These are phyloP conservation scores for Fermentozyma sake DNA, from an alignment of 1,139 yeast genomes.

Conservation along the genomic window DNA sequence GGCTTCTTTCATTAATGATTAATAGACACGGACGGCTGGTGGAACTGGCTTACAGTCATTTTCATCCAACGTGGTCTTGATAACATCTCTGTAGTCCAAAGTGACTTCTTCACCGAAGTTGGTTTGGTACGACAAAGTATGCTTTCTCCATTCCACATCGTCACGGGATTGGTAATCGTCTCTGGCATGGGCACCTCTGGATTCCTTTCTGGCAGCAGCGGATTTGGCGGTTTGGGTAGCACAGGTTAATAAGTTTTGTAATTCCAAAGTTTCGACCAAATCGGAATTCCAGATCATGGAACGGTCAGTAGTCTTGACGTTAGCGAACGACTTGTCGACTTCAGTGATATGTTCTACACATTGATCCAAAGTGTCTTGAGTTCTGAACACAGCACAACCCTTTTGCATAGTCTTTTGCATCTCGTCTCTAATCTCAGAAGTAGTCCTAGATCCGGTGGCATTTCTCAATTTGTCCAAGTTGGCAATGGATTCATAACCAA, in stretches of 20 bases:
- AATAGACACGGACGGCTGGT: conserved; percentile 93
- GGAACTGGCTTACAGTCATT: conserved; percentile 94
- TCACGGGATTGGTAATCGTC: conserved; percentile 97
- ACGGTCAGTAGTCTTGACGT: conserved; percentile 85
- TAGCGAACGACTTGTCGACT: conserved; percentile 66
- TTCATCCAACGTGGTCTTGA: conserved; percentile 81
- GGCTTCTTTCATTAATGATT: too few species aligned
- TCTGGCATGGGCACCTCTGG: conserved; percentile 99
- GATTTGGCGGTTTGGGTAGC: conserved; percentile 94
- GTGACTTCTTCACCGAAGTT: conserved; percentile 65
- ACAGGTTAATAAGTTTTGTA: conserved; percentile 95
- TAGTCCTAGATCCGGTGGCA: conserved; percentile 74
- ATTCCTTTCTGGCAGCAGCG: conserved; percentile 94
- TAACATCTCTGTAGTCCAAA: conserved; percentile 84
- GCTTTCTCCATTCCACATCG: conserved; percentile 97
- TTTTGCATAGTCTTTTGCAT: conserved; percentile 97
- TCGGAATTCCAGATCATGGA: conserved; percentile 99
- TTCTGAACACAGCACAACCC: conserved; percentile 96
- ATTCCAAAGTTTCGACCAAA: conserved; percentile 90
- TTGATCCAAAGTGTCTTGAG: conserved; percentile 84
- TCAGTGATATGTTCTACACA: conserved; percentile 79
- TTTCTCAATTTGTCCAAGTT: conserved; percentile 86
- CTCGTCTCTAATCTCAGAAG: conserved; percentile 83
- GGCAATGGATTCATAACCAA: conserved; percentile 86
- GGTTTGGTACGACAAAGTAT: conserved; percentile 88